Base-by-base conservation (phyloP, 208 protist species). In the Naegleria lovaniensis region DNA sequence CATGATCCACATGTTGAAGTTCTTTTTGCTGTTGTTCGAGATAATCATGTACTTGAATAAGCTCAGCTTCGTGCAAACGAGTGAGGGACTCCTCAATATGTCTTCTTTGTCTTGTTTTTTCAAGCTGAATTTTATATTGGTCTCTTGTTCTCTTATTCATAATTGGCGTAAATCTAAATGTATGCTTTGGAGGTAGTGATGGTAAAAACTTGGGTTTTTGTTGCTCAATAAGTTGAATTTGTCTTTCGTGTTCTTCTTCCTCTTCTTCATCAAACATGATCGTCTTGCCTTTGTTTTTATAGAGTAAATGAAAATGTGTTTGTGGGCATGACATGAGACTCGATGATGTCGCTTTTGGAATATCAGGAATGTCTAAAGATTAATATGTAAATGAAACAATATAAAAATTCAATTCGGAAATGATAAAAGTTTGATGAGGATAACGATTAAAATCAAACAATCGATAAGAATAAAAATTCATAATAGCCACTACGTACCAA, bases 61-160 rank as follows among this genome's bases (percentile, higher is more conserved):
- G 22, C 22, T 67, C 55, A 67, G 55, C 55, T 67, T 67, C 55
- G 22, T 67, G 55, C 11, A 67, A 29, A 29, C 55, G 11, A 29
- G 55, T 67, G 11, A 67, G 22, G 1, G 55, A 67, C 22, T 67
- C 55, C 19, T 67, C 55, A 19, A 67, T 67, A 67, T 67, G 55
- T 67, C 55, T 67, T 67, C 55, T 67, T 67, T 67, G 55, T 67
- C 55, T 67, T 67, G 55, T 67, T 29, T 67, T 67, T 67, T 67
- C 55, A 29, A 67, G 22, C 19, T 67, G 55, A 22, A 67, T 67
- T 67, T 29, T 67, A 67, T 67, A 67, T 67, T 67, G 55, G 22
- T 67, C 55, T 67, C 55, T 67, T 67, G 55, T 67, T 67, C 55
- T 67, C 55, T 67, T 67, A 67, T 67, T 67, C 55, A 67, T 67